These are phyloP conservation scores for Colletotrichum australisinense DNA, from an alignment of 2,329 filamentous ascomycete genomes.

Conservation along the genomic window DNA sequence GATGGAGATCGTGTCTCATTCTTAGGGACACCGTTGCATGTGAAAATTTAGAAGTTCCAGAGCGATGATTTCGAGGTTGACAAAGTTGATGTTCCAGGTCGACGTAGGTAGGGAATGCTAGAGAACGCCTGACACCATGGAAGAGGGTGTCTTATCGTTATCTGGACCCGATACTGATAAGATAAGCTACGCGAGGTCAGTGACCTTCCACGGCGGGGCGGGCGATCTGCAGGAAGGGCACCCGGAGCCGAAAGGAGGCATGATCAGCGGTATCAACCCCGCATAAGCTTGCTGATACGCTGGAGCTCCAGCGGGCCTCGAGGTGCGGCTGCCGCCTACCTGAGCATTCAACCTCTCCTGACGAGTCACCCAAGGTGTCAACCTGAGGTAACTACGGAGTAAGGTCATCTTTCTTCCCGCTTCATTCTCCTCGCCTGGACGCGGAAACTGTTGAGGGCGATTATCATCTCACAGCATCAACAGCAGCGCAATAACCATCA, in stretches of 20 bases:
- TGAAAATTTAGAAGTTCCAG: accelerated
- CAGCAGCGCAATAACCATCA: not conserved
- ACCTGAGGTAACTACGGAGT: too few relatives aligned
- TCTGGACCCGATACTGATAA: too few relatives aligned
- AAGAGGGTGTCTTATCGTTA: constrained; percentile 1
- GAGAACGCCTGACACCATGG: not conserved
- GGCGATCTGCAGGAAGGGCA: not conserved
- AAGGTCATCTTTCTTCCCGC: not conserved
- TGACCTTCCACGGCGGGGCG: not conserved
- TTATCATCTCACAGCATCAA: not conserved
- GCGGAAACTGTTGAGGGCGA: not conserved
- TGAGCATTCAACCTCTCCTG: not conserved
- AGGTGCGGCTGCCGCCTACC: not conserved
- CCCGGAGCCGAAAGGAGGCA: not conserved
- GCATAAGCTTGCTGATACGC: constrained; percentile 26
- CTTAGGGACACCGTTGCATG: accelerated
- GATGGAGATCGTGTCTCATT: not conserved
- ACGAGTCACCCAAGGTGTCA: not conserved
- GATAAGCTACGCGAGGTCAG: not conserved
- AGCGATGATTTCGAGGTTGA: not conserved
- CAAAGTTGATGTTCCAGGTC: not conserved
- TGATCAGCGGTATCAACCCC: not conserved
- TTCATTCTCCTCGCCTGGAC: not conserved
- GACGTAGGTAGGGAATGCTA: too few relatives aligned
- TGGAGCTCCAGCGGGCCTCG: constrained; percentile 11